These are phyloP conservation scores for Zelopaecilomyces penicillatus DNA, from an alignment of 2,329 filamentous ascomycete species.

Conservation along the genomic window DNA sequence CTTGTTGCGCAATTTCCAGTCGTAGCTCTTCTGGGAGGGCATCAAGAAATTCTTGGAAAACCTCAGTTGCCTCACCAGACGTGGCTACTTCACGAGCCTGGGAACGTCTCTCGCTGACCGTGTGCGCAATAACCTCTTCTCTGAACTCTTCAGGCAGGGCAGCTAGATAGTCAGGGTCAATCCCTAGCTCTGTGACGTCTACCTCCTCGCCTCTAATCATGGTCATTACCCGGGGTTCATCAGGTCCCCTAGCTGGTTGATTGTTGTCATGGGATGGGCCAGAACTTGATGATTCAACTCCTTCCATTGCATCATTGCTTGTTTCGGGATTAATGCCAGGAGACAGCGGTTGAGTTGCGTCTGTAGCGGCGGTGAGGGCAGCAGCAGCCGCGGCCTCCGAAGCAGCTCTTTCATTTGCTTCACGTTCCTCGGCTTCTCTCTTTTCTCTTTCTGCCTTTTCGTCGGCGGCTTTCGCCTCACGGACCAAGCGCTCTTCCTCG, in stretches of 20 bases:
- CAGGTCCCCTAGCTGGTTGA: conserved; percentile 16
- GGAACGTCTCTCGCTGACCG: conserved; percentile 73
- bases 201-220: conserved; percentile 79
- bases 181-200: conserved; percentile 89
- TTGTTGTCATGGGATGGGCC: conserved; percentile 21
- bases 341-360: conserved; percentile 11
- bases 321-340: conserved; percentile 3
- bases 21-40: conserved; percentile 86
- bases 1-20: conserved; percentile 82
- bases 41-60: conserved; percentile 88
- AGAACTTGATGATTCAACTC: conserved; percentile 51
- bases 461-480: conserved; percentile 65
- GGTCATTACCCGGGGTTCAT: conserved; percentile 58
- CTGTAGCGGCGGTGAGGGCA: conserved; percentile 49
- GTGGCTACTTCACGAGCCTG: conserved; percentile 62
- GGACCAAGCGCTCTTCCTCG: conserved; percentile 57
- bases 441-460: conserved; percentile 58
- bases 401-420: conserved; percentile 47
- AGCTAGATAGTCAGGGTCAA: conserved; percentile 88
- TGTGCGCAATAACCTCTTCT: conserved; percentile 90
- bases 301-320: conserved; percentile 54
- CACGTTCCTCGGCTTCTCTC: conserved; percentile 62
- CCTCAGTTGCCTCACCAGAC: conserved; percentile 69
- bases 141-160: conserved; percentile 96
- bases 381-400: conserved; percentile 50